Evolutionary conservation across 352 stramenopile species (phyloP).

Genomic region (Globisporangium apiculatum): DNA sequence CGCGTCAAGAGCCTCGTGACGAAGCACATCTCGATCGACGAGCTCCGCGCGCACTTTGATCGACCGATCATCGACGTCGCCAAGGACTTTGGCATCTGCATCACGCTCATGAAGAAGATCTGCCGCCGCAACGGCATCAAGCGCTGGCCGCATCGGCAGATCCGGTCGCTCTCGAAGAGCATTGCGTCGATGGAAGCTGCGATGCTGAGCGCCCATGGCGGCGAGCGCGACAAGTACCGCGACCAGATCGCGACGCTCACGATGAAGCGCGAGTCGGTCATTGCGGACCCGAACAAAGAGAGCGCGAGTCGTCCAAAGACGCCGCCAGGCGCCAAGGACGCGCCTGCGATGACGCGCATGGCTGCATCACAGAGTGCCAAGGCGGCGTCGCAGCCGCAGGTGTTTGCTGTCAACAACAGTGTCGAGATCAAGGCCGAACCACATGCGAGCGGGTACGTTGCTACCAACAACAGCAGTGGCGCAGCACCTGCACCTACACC

Average conservation of each 20-base stretch:
- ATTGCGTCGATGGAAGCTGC: slow-evolving; percentile 85
- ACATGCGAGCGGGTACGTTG: background rate
- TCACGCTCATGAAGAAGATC: slow-evolving; percentile 87
- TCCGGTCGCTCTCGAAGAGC: slow-evolving; percentile 80
- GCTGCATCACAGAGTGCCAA: background rate
- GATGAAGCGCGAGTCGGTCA: slow-evolving; percentile 81
- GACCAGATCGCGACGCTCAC: slow-evolving; percentile 81
- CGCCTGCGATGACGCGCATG: slow-evolving; percentile 13
- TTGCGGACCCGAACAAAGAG: slow-evolving; percentile 84
- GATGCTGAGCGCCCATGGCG: slow-evolving; percentile 75
- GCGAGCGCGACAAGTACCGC: slow-evolving; percentile 78
- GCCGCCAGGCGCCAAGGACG: slow-evolving; percentile 18
- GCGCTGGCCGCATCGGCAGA: slow-evolving; percentile 61
- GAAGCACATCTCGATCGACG: slow-evolving; percentile 86
- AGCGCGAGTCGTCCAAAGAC: slow-evolving; percentile 43
- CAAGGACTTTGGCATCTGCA: slow-evolving; percentile 87
- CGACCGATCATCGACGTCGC: slow-evolving; percentile 85
- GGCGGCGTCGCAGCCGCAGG: slow-evolving; percentile 4
- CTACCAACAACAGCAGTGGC: slow-evolving; percentile 1
- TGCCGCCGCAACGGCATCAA: slow-evolving; percentile 67
- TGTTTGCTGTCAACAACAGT: background rate
- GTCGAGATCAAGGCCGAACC: slow-evolving; percentile 14
- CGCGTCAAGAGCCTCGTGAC: slow-evolving; percentile 83
- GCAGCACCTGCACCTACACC: slow-evolving; percentile 2
- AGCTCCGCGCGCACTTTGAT: slow-evolving; percentile 80